Evolutionary conservation across 495 filamentous ascomycete species (phyloP), one percentile per base, ranked within the genome.

Genomic region (Cladorrhinum samala): DNA sequence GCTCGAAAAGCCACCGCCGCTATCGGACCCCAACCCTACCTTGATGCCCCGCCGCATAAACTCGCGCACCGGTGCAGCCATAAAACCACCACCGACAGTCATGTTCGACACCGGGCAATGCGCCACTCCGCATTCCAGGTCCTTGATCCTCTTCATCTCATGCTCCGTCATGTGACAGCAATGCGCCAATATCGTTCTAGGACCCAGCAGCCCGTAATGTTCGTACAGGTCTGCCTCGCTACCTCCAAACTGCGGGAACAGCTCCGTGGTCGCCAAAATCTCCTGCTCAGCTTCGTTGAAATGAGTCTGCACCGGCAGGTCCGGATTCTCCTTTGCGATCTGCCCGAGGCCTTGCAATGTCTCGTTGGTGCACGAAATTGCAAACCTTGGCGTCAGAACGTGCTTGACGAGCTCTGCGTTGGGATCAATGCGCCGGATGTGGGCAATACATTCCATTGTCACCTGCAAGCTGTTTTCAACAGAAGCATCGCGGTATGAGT

Each of bases 41-140:
- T 85, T 85, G 49, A 86, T 77, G 0, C 74, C 82, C 3, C 71
- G 68, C 9, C 70, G 63, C 9, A 86, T 60, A 50, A 83, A 81
- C 37, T 77, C 76, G 18, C 81, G 71, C 1, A 84, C 65, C 0
- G 80, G 81, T 3, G 83, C 81, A 2, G 81, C 77, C 71, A 83
- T 82, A 49, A 82, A 83, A 11, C 74, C 74, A 11, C 73, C 77
- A 13, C 79, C 77, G 33, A 84, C 77, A 0, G 80, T 83, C 50
- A 82, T 82, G 53, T 85, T 87, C 0, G 81, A 71, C 30, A 82
- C 70, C 1, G 84, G 84, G 39, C 84, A 87, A 46, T 84, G 82
- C 0, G 82, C 77, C 14, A 87, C 73, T 9, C 81, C 80, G 41
- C 82, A 83, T 0, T 66, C 67, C 37, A 78, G 66, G 18, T 65